These are phyloP conservation scores for Mucuna pruriens DNA, from an alignment of 306 rosid species.

Conservation along the genomic window DNA sequence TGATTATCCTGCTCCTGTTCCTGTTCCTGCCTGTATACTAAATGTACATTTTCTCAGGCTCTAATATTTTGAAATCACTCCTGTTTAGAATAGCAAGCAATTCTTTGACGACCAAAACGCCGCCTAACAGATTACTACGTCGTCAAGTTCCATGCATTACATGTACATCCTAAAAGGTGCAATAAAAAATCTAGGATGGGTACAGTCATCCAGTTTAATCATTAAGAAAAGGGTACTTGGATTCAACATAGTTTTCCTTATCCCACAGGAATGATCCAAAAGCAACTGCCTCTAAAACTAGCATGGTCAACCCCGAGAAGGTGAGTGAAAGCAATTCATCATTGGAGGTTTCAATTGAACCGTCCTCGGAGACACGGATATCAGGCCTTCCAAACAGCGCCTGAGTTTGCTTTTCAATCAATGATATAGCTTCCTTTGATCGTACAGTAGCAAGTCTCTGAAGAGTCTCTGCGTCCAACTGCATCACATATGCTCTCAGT, in stretches of 20 bases:
- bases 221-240: constrained; percentile 72
- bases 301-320: constrained; percentile 78
- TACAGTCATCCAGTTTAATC: constrained; percentile 42
- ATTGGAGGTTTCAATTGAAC: constrained; percentile 67
- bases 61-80: constrained; percentile 3
- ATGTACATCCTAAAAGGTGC: constrained; percentile 38
- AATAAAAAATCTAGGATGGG: neutral
- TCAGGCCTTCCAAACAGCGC: constrained; percentile 90
- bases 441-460: constrained; percentile 87
- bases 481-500: constrained; percentile 82
- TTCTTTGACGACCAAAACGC: neutral
- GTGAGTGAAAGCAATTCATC: constrained; percentile 71
- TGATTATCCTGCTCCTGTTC: no score
- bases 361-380: constrained; percentile 63
- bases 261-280: constrained; percentile 92
- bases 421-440: constrained; percentile 89
- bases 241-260: constrained; percentile 82
- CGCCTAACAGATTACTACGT: constrained; percentile 11
- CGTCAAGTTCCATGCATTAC: constrained; percentile 28
- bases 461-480: constrained; percentile 81
- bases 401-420: constrained; percentile 96
- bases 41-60: constrained; percentile 10
- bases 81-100: constrained; percentile 26
- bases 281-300: constrained; percentile 84
- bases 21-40: neutral